Base-by-base conservation (phyloP, 257 asterid species). In the Coffea canephora region DNA sequence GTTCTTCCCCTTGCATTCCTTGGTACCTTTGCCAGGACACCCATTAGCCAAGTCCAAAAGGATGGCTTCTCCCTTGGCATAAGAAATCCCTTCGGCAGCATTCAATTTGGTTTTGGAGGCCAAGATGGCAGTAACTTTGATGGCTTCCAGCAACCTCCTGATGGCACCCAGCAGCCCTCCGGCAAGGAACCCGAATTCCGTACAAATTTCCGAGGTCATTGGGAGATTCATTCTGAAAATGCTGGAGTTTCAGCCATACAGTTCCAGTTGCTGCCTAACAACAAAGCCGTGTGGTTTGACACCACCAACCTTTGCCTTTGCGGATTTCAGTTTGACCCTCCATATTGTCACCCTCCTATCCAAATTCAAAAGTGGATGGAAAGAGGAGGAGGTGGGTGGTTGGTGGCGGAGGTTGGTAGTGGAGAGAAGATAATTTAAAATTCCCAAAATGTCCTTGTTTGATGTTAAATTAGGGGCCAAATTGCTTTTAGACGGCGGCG, bases 241-340 rank as follows among this genome's bases (percentile, higher is more conserved):
- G 83, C 92, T 0, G 97, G 97, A 0, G 97, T 96, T 66, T 61
- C 96, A 0, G 95, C 96, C 67, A 96, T 96, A 97, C 98, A 96
- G 64, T 65, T 92, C 68, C 97, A 96, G 18, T 77, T 96, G 81
- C 84, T 94, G 96, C 97, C 95, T 11, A 88, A 88, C 52, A 87
- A 87, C 57, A 96, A 90, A 84, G 93, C 84, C 4, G 86, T 91
- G 0, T 94, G 97, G 97, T 91, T 31, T 68, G 99, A 96, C 31
- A 91, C 99, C 1, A 89, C 92, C 0, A 87, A 90, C 61, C 94
- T 92, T 19, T 98, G 98, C 4, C 81, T 88, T 36, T 96, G 97
- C 0, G 92, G 86, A 19, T 79, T 92, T 18, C 5, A 76, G 78
- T 23, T 77, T 36, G 13, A 82, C 0, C 97, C 97, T 2, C 82